Percentiles rank a stretch among this genome's conserved stretches.
Evolutionary conservation across 768 basidiomycete species (phyloP).

Genomic region (Termitomyces sp.): DNA sequence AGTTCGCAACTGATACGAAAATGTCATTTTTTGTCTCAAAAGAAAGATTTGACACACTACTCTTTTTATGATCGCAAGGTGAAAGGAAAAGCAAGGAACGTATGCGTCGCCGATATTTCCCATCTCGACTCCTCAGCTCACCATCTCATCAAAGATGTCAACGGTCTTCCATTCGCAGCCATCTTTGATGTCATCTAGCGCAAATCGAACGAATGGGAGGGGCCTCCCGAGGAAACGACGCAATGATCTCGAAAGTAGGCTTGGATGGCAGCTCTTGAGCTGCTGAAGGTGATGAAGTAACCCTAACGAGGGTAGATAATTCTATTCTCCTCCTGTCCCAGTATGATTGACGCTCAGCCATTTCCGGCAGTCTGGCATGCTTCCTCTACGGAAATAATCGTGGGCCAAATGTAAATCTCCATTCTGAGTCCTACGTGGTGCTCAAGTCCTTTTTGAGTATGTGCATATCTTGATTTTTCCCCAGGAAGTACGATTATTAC

Average conservation of each 20-base stretch:
- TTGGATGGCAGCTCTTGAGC: neutral
- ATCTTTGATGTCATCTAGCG: slow-evolving; percentile 4
- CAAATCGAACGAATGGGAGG: slow-evolving; percentile 8
- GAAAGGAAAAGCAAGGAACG: neutral
- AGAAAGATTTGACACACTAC: neutral
- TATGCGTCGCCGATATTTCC: neutral
- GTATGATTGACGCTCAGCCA: slow-evolving; percentile 20
- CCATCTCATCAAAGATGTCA: slow-evolving; percentile 1
- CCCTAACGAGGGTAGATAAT: slow-evolving; percentile 23
- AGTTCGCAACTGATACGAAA: slow-evolving; percentile 1
- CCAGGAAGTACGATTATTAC: slow-evolving; percentile 14
- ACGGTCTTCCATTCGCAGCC: slow-evolving; percentile 4
- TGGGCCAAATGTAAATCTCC: slow-evolving; percentile 26
- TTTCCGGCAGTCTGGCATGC: slow-evolving; percentile 34
- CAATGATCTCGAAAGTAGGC: neutral
- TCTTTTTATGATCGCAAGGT: slow-evolving; percentile 1
- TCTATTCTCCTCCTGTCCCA: slow-evolving; percentile 19
- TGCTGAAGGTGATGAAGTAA: neutral
- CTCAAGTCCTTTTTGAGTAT: slow-evolving; percentile 16
- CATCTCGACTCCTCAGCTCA: neutral
- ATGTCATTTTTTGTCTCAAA: slow-evolving; percentile 1
- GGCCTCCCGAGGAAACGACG: neutral
- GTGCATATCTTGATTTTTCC: slow-evolving; percentile 27
- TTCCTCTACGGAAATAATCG: slow-evolving; percentile 31
- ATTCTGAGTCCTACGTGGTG: neutral